phyloP scores from a whole-genome alignment of 1,139 yeast genomes.

The Saccharomyces hybrid region DNA sequence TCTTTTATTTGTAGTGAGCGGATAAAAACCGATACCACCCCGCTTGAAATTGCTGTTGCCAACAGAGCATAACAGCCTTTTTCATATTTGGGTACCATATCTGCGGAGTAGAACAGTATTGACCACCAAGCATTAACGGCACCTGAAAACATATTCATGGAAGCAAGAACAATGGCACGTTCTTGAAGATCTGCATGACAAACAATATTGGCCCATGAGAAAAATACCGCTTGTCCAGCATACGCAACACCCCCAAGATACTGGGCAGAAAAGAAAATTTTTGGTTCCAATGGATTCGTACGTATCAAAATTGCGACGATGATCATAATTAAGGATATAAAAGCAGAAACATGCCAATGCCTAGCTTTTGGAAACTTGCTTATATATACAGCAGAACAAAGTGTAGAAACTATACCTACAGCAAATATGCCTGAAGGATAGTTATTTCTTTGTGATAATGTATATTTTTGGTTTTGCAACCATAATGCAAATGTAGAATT shows the following conservation, averaged over 20 bases:
- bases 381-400: slow-evolving; percentile 41
- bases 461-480: slow-evolving; percentile 39
- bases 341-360: slow-evolving; percentile 45
- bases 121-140: slow-evolving; percentile 63
- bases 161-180: slow-evolving; percentile 50
- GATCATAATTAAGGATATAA: slow-evolving; percentile 37
- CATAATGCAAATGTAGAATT: slow-evolving; percentile 49
- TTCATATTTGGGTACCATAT: slow-evolving; percentile 43
- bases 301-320: slow-evolving; percentile 41
- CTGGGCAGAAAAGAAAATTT: slow-evolving; percentile 45
- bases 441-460: slow-evolving; percentile 44
- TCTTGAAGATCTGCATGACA: slow-evolving; percentile 49
- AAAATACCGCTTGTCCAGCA: slow-evolving; percentile 52
- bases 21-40: slow-evolving; percentile 31
- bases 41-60: slow-evolving; percentile 40
- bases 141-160: slow-evolving; percentile 57
- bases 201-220: slow-evolving; percentile 54
- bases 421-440: slow-evolving; percentile 53
- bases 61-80: slow-evolving; percentile 52
- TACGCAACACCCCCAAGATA: slow-evolving; percentile 47
- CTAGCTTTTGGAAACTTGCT: slow-evolving; percentile 38
- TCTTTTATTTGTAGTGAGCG: slow-evolving; percentile 38
- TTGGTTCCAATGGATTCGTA: slow-evolving; percentile 33
- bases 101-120: slow-evolving; percentile 43
- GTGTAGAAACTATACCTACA: slow-evolving; percentile 44